Evolutionary conservation across 305 asterid species (phyloP).

Genomic region (Rubia tinctorum): DNA sequence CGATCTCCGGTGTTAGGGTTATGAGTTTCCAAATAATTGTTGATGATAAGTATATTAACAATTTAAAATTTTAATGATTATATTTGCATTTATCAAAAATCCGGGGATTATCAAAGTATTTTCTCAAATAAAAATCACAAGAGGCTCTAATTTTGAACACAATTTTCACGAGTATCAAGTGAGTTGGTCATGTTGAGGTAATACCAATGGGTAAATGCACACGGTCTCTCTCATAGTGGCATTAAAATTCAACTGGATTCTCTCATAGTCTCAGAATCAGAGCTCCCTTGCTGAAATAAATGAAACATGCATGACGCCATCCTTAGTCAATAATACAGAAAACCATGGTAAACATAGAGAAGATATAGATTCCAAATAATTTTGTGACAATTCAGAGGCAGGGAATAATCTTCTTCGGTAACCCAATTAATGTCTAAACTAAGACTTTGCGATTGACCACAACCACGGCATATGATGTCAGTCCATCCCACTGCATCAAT

Average conservation of each 20-base stretch:
- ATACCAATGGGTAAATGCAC: neutral
- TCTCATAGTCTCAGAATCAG: constrained; percentile 2
- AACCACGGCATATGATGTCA: constrained; percentile 5
- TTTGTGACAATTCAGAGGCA: constrained; percentile 11
- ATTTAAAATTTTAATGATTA: too few species aligned
- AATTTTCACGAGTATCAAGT: neutral
- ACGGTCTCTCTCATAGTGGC: neutral
- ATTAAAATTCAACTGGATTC: neutral
- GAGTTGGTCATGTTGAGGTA: neutral
- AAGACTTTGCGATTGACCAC: neutral
- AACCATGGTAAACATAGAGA: neutral
- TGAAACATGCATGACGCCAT: neutral
- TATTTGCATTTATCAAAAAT: too few species aligned
- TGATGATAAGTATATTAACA: too few species aligned
- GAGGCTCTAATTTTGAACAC: neutral
- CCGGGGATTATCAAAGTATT: too few species aligned
- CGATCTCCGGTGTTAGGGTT: too few species aligned
- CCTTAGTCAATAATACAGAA: neutral
- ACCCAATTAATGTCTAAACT: constrained; percentile 14
- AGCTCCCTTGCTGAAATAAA: neutral
- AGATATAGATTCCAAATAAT: neutral
- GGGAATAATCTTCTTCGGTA: constrained; percentile 21
- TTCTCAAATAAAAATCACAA: too few species aligned
- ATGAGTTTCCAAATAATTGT: too few species aligned
- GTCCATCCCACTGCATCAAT: constrained; percentile 5